These are phyloP conservation scores for Ophiognomonia clavigignenti-juglandacearum DNA, from an alignment of 2,329 filamentous ascomycete species.

Conservation along the genomic window DNA sequence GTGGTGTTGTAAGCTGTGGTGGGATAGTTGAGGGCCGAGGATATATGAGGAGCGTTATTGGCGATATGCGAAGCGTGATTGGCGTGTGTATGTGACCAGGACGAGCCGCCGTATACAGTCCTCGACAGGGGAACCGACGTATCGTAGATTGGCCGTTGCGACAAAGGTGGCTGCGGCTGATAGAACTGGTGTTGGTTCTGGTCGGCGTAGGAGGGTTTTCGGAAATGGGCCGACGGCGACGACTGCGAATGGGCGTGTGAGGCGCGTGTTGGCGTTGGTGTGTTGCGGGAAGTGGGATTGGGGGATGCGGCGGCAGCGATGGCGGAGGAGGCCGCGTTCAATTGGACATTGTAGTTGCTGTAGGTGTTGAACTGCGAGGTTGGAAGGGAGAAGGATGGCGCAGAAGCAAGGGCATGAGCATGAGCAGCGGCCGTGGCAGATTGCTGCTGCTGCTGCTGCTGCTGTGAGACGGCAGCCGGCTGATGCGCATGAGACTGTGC, in stretches of 20 bases:
- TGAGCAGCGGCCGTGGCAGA: no score
- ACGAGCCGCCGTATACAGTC: slow-evolving; percentile 10
- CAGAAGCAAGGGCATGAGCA: no score
- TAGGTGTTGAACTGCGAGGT: slow-evolving; percentile 15
- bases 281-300: slow-evolving; percentile 12
- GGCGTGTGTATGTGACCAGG: not conserved
- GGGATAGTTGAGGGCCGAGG: slow-evolving; percentile 16
- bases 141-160: no score
- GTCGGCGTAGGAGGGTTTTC: slow-evolving; percentile 6
- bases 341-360: not conserved
- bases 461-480: slow-evolving; percentile 8
- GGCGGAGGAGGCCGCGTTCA: no score
- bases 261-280: no score
- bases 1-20: no score
- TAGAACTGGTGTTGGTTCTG: not conserved
- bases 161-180: no score
- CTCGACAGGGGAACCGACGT: slow-evolving; percentile 11
- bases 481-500: slow-evolving; percentile 9
- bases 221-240: slow-evolving; percentile 6
- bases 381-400: slow-evolving; percentile 13
- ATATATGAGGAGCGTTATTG: slow-evolving; percentile 13
- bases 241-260: no score
- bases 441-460: no score
- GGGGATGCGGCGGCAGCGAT: not conserved
- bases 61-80: slow-evolving; percentile 10